Base-by-base conservation (phyloP, 2,329 filamentous ascomycete genomes). In the Colletotrichum liaoningense region DNA sequence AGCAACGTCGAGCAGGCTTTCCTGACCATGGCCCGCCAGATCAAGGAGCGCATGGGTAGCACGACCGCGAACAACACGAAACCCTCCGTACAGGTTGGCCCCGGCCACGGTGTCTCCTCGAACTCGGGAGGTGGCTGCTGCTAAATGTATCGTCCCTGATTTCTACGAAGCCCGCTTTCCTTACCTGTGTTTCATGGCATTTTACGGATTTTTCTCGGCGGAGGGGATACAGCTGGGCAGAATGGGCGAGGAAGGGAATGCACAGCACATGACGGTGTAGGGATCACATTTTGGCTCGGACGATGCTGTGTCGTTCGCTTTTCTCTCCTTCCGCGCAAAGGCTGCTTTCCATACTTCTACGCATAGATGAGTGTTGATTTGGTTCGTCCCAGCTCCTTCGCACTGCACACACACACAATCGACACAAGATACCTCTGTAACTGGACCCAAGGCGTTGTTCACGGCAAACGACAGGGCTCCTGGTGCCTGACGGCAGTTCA, bases 1-100 rank as follows among this genome's bases (percentile, higher is more conserved):
- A 98, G 94, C 87, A 99, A 99, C 85, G 97, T 99, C 84, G 97
- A 99, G 88, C 97, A 99, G 88, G 96, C 97, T 82, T 99, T 99
- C 93, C 87, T 99, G 87, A 99, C 97, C 84, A 99, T 99, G 97
- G 97, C 97, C 80, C 93, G 97, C 85, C 97, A 99, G 87, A 99
- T 99, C 88, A 99, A 99, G 91, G 96, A 98, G 89, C 94, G 97
- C 82, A 99, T 99, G 96, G 97, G 97, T 81, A 98, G 95, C 79
- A 97, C 96, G 76, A 93, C 94, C 57, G 93, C 93, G 77, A 95
- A 95, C 88, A 98, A 98, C 91, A 97, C 96, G 88, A 99, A 98
- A 90, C 96, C 96, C 77, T 97, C 94, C 79, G 95, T 99, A 80
- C 95, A 98, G 84, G 97, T 99, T 80, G 94, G 95, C 73, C 93